Evolutionary conservation across 257 asterid species (phyloP), one percentile per base, ranked within the genome.

Genomic region (Mentha longifolia): DNA sequence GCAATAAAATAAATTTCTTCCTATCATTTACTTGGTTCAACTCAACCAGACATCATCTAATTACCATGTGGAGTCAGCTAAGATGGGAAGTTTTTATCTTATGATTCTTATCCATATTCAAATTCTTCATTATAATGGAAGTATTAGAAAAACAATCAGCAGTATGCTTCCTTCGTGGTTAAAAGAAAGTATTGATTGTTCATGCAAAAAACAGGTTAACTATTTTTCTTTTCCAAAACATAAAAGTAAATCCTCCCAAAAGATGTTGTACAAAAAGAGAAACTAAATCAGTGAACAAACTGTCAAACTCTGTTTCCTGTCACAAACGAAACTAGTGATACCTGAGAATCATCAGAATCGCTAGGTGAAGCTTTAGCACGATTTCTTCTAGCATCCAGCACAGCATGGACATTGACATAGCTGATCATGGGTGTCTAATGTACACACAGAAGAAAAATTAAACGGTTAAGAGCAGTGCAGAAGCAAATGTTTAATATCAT

Each of bases 331-430:
- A 61, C 69, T 9, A 73, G 16, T 16, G 71, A 70, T 81, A 91
- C 99, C 98, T 91, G 97, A 81, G 98, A 92, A 72, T 80, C 73
- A 70, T 89, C 98, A 62, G 99, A 88, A 79, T 95, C 97, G 65
- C 82, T 74, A 2, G 96, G 84, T 10, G 95, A 90, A 78, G 89
- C 93, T 86, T 88, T 95, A 54, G 98, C 99, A 12, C 86, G 97
- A 75, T 85, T 80, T 80, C 98, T 84, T 76, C 99, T 83, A 71
- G 92, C 98, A 75, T 95, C 98, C 66, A 95, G 81, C 71, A 92
- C 91, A 25, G 95, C 98, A 80, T 95, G 99, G 69, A 90, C 99
- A 75, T 95, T 92, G 42, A 95, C 87, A 75, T 95, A 95, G 82
- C 97, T 92, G 75, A 95, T 78, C 99, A 95, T 88, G 37, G 99